Conservation (phyloP, 768 basidiomycete genomes). For the Omphalotus guepiniiformis region DNA sequence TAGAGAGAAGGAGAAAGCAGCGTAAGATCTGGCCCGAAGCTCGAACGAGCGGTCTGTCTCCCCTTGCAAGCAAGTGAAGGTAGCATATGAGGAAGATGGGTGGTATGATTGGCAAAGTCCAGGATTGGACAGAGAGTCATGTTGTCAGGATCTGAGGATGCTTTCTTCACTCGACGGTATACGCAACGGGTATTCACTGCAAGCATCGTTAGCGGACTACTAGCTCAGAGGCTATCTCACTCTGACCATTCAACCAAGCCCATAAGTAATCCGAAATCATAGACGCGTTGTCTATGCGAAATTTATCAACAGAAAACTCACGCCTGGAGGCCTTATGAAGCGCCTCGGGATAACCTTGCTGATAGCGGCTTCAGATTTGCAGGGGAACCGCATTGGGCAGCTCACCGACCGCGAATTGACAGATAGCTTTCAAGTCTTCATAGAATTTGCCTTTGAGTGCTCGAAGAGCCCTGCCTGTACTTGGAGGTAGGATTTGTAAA, state of each 20-base stretch:
- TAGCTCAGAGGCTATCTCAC: slow-evolving; percentile 12
- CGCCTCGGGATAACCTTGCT: background rate
- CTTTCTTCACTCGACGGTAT: slow-evolving; percentile 54
- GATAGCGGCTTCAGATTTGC: background rate
- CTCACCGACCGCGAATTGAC: slow-evolving; percentile 47
- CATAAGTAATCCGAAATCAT: slow-evolving; percentile 55
- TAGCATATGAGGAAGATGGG: slow-evolving; percentile 11
- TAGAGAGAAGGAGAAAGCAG: slow-evolving; percentile 44
- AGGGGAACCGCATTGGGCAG: background rate
- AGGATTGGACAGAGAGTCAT: slow-evolving; percentile 85
- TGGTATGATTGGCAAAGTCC: slow-evolving; percentile 85
- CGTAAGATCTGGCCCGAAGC: slow-evolving; percentile 41
- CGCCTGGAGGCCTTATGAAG: background rate
- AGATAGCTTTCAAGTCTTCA: slow-evolving; percentile 55
- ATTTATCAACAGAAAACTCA: background rate
- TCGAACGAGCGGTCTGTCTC: slow-evolving; percentile 29
- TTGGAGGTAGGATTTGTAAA: slow-evolving; percentile 45
- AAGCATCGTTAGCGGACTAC: slow-evolving; percentile 5
- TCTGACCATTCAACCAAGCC: slow-evolving; percentile 94
- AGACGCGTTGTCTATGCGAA: slow-evolving; percentile 5
- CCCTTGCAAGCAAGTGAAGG: slow-evolving; percentile 14
- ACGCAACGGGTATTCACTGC: slow-evolving; percentile 92
- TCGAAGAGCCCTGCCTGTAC: slow-evolving; percentile 35
- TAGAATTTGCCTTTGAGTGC: slow-evolving; percentile 45
- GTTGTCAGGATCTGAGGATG: slow-evolving; percentile 61